A percentile compares a stretch with the other conserved stretches of the same genome.
phyloP scores from a whole-genome alignment of 2,329 filamentous ascomycete genomes.

The Lasiodiplodia sp. region DNA sequence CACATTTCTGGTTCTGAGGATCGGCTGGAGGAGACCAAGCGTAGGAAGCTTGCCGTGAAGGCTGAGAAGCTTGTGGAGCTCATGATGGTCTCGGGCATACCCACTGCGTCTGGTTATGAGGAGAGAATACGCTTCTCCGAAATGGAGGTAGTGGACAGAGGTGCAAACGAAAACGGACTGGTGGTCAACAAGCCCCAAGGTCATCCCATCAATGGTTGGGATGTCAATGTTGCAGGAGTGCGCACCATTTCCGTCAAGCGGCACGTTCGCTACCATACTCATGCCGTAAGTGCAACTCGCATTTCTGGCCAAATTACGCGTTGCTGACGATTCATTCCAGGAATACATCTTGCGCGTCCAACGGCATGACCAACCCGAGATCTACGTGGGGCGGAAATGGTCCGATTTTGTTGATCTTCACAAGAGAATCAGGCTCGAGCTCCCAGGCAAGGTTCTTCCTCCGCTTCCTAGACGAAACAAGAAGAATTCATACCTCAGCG shows the following conservation, averaged over 20 bases:
- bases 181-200: constrained; percentile 88
- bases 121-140: constrained; percentile 96
- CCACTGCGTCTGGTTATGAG: constrained; percentile 95
- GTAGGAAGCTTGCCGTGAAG: constrained; percentile 89
- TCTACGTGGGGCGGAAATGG: constrained; percentile 84
- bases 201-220: constrained; percentile 93
- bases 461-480: constrained; percentile 93
- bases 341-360: constrained; percentile 92
- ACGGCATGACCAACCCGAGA: constrained; percentile 74
- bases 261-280: constrained; percentile 87
- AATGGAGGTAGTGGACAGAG: constrained; percentile 93
- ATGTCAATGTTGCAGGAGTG: constrained; percentile 92
- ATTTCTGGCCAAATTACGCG: background rate
- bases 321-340: constrained; percentile 50
- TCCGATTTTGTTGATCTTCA: constrained; percentile 85
- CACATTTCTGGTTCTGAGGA: constrained; percentile 98
- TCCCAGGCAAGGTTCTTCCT: constrained; percentile 89
- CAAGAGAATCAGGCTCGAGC: constrained; percentile 79
- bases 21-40: constrained; percentile 92
- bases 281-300: constrained; percentile 68
- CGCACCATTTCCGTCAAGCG: constrained; percentile 81
- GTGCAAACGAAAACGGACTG: constrained; percentile 89
- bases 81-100: constrained; percentile 99
- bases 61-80: constrained; percentile 95
- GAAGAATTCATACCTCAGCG: constrained; percentile 68